Base-by-base conservation (phyloP, 176 grass and related monocot species). In the Triticum turgidum region DNA sequence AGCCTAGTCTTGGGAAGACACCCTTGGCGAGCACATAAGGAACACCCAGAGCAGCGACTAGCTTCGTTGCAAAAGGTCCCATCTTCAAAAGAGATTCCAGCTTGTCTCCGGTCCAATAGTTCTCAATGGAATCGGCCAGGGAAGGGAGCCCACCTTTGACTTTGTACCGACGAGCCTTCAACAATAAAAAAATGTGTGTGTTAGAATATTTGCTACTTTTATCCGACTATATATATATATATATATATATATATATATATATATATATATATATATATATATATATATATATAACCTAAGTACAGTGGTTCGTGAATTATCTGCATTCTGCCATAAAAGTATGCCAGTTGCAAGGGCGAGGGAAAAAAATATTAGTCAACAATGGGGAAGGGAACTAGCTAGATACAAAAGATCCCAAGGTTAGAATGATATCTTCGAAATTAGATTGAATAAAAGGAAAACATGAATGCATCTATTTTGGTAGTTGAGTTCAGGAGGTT, bases 11-110 rank as follows among this genome's bases (percentile, higher is more conserved):
- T 44, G 91, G 88, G 72, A 88, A 82, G 68, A 90, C 12, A n/a
- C 54, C 85, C 67, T 75, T 86, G 4, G 85, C 88, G 18, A 93
- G 79, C 24, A 88, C 61, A 20, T 88, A 93, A 37, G 91, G 91
- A 33, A 88, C 68, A 61, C 85, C 85, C 0, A 93, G 91, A 81
- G 85, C 78, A 22, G 56, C 63, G 9, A 93, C 82, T 14, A 93
- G 88, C 66, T 88, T 86, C 24, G 37, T 41, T 2, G 45, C 38
- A 30, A 93, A 73, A 33, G 91, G 4, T 80, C 76, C 88, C 88
- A 93, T 29, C 82, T 63, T 78, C 83, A 64, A 49, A 56, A 56
- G 52, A 56, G 17, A 20, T 56, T 56, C 17, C 52, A 56, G 17
- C 52, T 56, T 56, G 52, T 56, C 52, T 56, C 52, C 17, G 5